A percentile compares a stretch with the other conserved stretches of the same genome.
phyloP scores from a whole-genome alignment of 257 asterid genomes.

The Solanum tarijense region DNA sequence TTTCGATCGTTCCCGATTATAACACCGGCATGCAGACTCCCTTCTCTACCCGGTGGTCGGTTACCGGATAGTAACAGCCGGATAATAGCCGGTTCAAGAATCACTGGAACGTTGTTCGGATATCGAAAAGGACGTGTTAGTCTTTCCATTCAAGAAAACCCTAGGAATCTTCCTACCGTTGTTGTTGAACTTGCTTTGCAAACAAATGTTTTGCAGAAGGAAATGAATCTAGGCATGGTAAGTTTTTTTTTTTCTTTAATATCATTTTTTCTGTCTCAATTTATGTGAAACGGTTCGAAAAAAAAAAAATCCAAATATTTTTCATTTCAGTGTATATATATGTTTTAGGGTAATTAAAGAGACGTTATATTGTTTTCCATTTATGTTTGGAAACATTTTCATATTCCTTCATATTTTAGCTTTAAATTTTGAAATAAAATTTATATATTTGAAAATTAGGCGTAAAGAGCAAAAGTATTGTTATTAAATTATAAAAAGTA shows the following conservation, averaged over 20 bases:
- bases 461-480: not conserved
- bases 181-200: constrained; percentile 41
- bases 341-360: not conserved
- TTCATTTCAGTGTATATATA: not conserved
- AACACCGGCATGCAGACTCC: constrained; percentile 47
- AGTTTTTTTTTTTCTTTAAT: not conserved
- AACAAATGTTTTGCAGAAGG: constrained; percentile 28
- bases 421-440: not conserved
- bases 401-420: not conserved
- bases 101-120: constrained; percentile 73
- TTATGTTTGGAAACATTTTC: not conserved
- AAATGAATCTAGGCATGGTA: constrained; percentile 39
- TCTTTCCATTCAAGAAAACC: constrained; percentile 36
- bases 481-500: not conserved
- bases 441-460: not conserved
- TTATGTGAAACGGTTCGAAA: not conserved
- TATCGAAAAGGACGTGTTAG: constrained; percentile 40
- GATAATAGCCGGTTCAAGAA: not conserved
- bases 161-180: constrained; percentile 23
- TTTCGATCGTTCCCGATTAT: constrained; percentile 81
- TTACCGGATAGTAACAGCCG: constrained; percentile 9
- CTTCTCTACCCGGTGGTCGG: constrained; percentile 43
- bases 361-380: not conserved
- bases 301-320: not conserved
- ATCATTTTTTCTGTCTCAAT: not conserved